These are phyloP conservation scores for Apiospora malaysiana DNA, from an alignment of 2,329 filamentous ascomycete species.

Conservation along the genomic window DNA sequence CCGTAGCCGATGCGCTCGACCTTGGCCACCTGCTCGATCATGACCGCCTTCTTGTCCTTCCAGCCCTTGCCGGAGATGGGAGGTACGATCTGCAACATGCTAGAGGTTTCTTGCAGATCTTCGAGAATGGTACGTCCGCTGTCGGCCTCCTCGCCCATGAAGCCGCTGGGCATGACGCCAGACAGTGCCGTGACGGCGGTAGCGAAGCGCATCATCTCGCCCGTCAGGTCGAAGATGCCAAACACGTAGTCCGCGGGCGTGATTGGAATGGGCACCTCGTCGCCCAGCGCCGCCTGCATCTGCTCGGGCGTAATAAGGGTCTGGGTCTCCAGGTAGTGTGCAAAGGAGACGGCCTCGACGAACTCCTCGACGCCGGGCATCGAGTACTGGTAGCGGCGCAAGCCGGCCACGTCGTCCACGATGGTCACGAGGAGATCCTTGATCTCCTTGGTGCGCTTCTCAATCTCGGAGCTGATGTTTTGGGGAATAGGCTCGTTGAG, in stretches of 20 bases:
- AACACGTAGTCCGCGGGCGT: slow-evolving; percentile 87
- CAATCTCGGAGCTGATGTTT: slow-evolving; percentile 73
- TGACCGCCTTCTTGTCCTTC: slow-evolving; percentile 82
- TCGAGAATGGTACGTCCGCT: slow-evolving; percentile 68
- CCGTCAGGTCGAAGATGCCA: slow-evolving; percentile 91
- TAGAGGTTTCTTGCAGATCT: slow-evolving; percentile 81
- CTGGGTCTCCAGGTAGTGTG: slow-evolving; percentile 83
- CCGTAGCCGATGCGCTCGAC: slow-evolving; percentile 92
- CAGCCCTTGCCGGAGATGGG: slow-evolving; percentile 64
- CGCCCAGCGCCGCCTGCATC: slow-evolving; percentile 54
- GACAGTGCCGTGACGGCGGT: slow-evolving; percentile 85
- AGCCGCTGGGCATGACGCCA: slow-evolving; percentile 56
- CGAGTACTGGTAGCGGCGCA: slow-evolving; percentile 86
- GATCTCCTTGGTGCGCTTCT: slow-evolving; percentile 74
- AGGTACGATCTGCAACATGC: slow-evolving; percentile 75
- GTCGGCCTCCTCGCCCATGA: slow-evolving; percentile 34
- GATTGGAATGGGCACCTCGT: slow-evolving; percentile 60
- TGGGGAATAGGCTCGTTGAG: slow-evolving; percentile 68
- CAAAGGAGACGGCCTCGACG: slow-evolving; percentile 88
- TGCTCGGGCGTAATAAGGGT: slow-evolving; percentile 73
- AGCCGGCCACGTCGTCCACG: slow-evolving; percentile 73
- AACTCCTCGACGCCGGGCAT: slow-evolving; percentile 92
- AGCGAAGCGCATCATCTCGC: slow-evolving; percentile 96
- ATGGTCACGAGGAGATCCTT: slow-evolving; percentile 70
- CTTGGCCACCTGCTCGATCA: slow-evolving; percentile 89